Evolutionary conservation across 768 basidiomycete genomes (phyloP), one percentile per base, ranked within the genome.

Genomic region (Tricholoma sp.): DNA sequence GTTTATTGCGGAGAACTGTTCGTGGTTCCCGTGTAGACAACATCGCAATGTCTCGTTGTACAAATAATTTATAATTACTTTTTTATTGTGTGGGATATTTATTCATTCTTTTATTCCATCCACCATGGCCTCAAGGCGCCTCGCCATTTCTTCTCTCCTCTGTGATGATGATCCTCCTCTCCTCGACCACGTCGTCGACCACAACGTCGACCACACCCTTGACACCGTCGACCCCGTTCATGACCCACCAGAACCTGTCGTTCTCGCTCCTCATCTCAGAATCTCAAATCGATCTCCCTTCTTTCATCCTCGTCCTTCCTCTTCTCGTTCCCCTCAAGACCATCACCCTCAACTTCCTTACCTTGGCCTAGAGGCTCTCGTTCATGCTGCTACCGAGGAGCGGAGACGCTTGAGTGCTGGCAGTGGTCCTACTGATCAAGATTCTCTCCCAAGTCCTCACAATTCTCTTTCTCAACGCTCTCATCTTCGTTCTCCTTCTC

Each of bases 11-110:
- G 82, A 65, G 57, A 72, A 72, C 76, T 72, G 77, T 91, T 88
- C 83, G 83, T 79, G 80, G 82, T 74, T 69, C 63, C 78, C 78
- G 79, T 71, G 67, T 89, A 88, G 85, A 80, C 75, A 68, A 65
- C 74, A 79, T 80, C 87, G 90, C 90, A 92, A 91, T 90, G 89
- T 91, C 87, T 83, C 41, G 89, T 90, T 84, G 88, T 88, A 91
- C 86, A 91, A 57, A 45, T 54, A 20, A 50, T 45, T 29, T 52
- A 44, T 17, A 53, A n/a, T 33, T 50, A 49, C 13, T 11, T 28
- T 10, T 49, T 15, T 49, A 29, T 15, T 15, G 28, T 33, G 48
- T 13, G 48, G 24, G 2, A 24, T 24, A 24, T 24, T 24, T 24
- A 17, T 48, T 53, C 18, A n/a, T 33, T 58, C 48, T 56, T 55